Base-by-base conservation (phyloP, 129 eudicot genomes). In the Mikania micrantha region DNA sequence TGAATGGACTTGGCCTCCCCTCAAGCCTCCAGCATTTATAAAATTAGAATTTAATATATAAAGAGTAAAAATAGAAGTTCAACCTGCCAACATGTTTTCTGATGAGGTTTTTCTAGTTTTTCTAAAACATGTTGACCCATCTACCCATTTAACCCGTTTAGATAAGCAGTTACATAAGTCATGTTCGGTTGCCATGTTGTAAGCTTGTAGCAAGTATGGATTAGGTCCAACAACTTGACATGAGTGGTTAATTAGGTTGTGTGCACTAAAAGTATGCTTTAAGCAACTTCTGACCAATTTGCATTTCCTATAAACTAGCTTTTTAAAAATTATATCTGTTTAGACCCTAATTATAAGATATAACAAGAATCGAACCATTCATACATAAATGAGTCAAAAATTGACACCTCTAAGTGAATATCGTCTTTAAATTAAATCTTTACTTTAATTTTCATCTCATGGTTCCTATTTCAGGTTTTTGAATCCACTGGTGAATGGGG, bases 401-500 rank as follows among this genome's bases (percentile, higher is more conserved):
- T 45, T 27, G 44, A 45, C 31, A 10, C 25, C 41, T 66, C 44
- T 50, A 27, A 64, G 12, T 34, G 27, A 35, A 5, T 41, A 52
- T 52, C 4, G 4, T 58, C 25, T 32, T 34, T 56, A 1, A 10
- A 66, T 62, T 32, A 11, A 15, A 8, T 2, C 16, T 74, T 29
- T 35, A 44, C 41, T 49, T 42, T 16, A 19, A 32, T 48, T 7
- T 58, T 42, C 60, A 40, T 59, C 21, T 64, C 20, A 25, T 60
- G 73, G 59, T 62, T 47, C 25, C 29, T 29, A 42, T 48, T 56
- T 68, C 75, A 89, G 96, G 94, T 40, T 83, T 71, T 1, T 86
- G 47, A 67, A 83, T 41, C 96, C 96, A 7, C 74, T 89, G 64
- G 79, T 83, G 40, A 76, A 69, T 21, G 96, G 96, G n/a, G 94